Base-by-base conservation (phyloP, 768 basidiomycete species). In the Imleria badia region DNA sequence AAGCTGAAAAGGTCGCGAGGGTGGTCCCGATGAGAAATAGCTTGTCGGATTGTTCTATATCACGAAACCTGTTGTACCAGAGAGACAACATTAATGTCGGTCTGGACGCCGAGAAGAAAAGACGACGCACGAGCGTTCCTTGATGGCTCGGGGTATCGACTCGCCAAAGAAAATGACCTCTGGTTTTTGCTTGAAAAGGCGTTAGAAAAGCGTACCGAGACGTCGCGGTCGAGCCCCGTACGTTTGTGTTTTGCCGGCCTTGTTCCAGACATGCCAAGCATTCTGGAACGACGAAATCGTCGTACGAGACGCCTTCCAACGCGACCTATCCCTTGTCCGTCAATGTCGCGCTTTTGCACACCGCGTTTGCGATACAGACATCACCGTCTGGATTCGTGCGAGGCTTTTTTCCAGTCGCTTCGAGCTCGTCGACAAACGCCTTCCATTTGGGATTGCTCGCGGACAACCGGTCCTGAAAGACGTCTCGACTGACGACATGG, bases 321-420 rank as follows among this genome's bases (percentile, higher is more conserved):
- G 84, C 92, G 61, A 95, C 87, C 92, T 94, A 56, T 6, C 0
- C 11, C 49, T 34, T 17, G 17, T 3, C 22, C 9, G 39, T 47
- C 23, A 51, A 26, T 30, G 29, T 44, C 23, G n/a, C 20, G 15
- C 7, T 26, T 22, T 15, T 14, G 41, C 6, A 50, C 49, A 45
- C 36, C 15, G 51, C 30, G 36, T 19, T 45, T 6, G 14, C 15
- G 45, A 41, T 8, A 78, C 80, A 53, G 60, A 91, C 94, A 74
- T 97, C 94, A 68, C 94, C 94, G 61, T 96, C 94, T 12, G 94
- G 94, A 68, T 96, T 96, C 23, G 90, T 95, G 54, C 91, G 79
- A 2, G 81, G 86, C 51, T 81, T 79, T 41, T 72, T 68, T 6
- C 85, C 83, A 0, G 78, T 78, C 26, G 72, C 72, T 65, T 86